Conservation (phyloP, 2,329 filamentous ascomycete species). For the Penicillium crustosum region DNA sequence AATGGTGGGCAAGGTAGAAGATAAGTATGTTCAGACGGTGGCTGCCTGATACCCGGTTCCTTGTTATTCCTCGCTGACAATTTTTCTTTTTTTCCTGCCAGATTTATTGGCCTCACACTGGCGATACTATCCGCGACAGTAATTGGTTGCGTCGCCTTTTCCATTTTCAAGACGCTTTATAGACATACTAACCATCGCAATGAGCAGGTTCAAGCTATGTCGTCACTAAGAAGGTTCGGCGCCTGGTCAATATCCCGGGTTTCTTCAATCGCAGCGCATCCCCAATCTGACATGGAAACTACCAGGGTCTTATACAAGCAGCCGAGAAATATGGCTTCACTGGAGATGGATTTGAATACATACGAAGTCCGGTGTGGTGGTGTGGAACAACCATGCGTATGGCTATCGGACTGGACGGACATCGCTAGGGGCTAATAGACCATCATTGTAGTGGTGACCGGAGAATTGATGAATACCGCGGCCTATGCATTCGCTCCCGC, state of each 20-base stretch:
- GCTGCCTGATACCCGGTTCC: not conserved
- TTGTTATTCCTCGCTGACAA: not conserved
- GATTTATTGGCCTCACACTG: not conserved
- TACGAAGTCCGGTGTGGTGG: constrained; percentile 87
- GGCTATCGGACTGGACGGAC: not conserved
- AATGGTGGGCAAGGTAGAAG: not conserved
- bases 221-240: not conserved
- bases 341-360: constrained; percentile 90
- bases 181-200: not conserved
- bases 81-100: not conserved
- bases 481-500: constrained; percentile 97
- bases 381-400: constrained; percentile 81
- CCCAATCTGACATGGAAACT: constrained; percentile 20
- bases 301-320: constrained; percentile 81
- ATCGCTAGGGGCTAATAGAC: constrained; percentile 27
- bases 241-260: not conserved
- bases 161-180: not conserved
- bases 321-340: constrained; percentile 92
- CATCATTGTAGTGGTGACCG: constrained; percentile 69
- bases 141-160: not conserved
- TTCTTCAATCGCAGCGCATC: not conserved
- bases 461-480: constrained; percentile 95
- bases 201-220: not conserved
- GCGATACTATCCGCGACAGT: not conserved
- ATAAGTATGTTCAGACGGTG: not conserved